Evolutionary conservation across 2,329 filamentous ascomycete species (phyloP), one percentile per base, ranked within the genome.

Genomic region (Emericellopsis cladophorae): DNA sequence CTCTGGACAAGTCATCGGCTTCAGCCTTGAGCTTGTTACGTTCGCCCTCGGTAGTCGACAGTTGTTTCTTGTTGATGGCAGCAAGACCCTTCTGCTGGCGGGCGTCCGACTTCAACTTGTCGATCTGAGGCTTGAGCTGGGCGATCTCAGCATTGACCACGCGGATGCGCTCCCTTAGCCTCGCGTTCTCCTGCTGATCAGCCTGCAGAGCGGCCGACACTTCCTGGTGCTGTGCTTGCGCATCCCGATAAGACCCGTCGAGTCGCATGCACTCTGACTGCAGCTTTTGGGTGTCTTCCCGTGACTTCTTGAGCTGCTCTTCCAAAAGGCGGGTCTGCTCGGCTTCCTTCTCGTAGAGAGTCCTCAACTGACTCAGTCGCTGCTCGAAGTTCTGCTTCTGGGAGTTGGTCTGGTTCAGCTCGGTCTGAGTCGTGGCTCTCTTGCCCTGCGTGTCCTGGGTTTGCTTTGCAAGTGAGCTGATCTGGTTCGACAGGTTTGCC

Each of bases 11-110:
- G 40, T 77, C 79, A 44, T 80, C 80, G 36, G 82, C 81, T 58
- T 96, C 90, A 2, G 69, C 66, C 65, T 88, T 89, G 32, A 95
- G 68, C 66, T 86, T 90, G 45, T 96, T 90, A 26, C 85, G 77
- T 58, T 96, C 90, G 37, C 76, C 76, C 60, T 98, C 92, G 43
- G 83, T 86, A 1, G 89, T 95, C 31, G 82, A 77, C 45, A 96
- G 68, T 63, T 98, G 92, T 66, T 98, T 98, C 71, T 93, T 96
- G 66, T 95, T 95, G 65, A 98, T 98, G 35, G 92, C 89, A 24
- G 94, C 90, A 48, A 96, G 71, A 15, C 92, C 92, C 65, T 94
- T 96, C 56, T 96, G 89, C 59, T 96, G 92, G 34, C 92, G 80
- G 22, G 88, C 88, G 51, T 95, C 88, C 11, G 83, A 86, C 58